Base-by-base conservation (phyloP, 305 asterid species). In the Solanum aculeatissimum region DNA sequence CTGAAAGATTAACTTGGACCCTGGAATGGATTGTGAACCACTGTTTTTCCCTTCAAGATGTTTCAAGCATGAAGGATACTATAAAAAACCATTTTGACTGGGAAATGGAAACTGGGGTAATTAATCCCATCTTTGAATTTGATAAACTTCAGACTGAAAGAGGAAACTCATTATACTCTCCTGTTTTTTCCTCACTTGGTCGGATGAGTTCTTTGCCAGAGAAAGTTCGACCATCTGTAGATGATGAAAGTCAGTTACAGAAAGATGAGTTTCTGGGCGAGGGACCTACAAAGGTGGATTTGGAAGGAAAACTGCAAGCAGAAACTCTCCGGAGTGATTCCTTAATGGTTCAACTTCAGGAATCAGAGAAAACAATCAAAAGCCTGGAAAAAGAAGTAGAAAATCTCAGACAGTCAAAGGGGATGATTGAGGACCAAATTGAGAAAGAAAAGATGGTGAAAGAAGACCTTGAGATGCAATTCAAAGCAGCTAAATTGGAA, bases 21-120 rank as follows among this genome's bases (percentile, higher is more conserved):
- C 88, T 95, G 88, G 98, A 93, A 88, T 95, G 99, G 99, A 88
- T 94, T 80, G 83, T 94, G 89, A 93, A 93, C 83, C 99, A 94
- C 86, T 95, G 99, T 87, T 95, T 94, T 85, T 93, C 98, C 38
- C 87, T 95, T 89, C 98, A 92, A 85, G 98, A 95, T 53, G 97
- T 95, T 83, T 90, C 97, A 14, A 92, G 96, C 92, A 95, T 92
- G 97, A 90, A 90, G 87, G 92, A 93, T 70, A 94, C 89, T 63
- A 91, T 93, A 38, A 87, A 87, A 89, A 88, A 85, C 81, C 89
- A 91, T 83, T 92, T 93, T 16, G 94, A 92, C 85, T 95, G 97
- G 96, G 93, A 90, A 55, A 85, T 88, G 45, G 97, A 92, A 63
- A 77, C 90, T 79, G 95, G 90, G 83, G 80, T 74, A 23, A 86